Evolutionary conservation across 306 rosid genomes (phyloP), one percentile per base, ranked within the genome.

Genomic region (Sphenostylis stenocarpa): DNA sequence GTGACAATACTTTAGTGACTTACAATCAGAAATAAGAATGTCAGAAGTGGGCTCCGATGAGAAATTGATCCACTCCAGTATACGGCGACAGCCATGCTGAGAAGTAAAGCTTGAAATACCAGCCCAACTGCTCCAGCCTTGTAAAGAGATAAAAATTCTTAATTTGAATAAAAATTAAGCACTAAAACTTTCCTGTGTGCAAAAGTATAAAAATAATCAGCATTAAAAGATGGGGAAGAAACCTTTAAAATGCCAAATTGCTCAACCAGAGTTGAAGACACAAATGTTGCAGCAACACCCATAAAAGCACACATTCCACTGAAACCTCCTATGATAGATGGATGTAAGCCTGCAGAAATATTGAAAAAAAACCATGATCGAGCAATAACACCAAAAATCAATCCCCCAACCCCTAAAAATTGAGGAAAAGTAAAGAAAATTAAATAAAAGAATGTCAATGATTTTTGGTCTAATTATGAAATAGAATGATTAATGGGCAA

Each of bases 251-350:
- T 90, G 81, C 98, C 99, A 66, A 96, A 87, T 21, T 81, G 84
- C 76, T 82, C 82, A 76, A 96, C 91, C 81, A 96, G 84, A 81
- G 82, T 84, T n/a, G 98, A 87, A 55, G 99, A 90, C 45, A 96
- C 86, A 80, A 92, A 96, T 71, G 98, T 96, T 26, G 98, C 99
- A 11, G 99, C 95, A 80, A 96, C 96, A 80, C 98, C 97, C 98
- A 96, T 92, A 55, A 89, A 79, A 78, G 98, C 97, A 81, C 98
- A 96, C 44, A 92, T 79, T 79, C 98, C 97, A 48, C 91, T 96
- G 76, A 96, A 96, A 3, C 94, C 92, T 49, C 99, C 99, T 48
- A 92, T 91, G 76, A 96, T 75, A 61, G 96, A 90, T 72, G 97
- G 98, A 80, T 87, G 88, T 63, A 92, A 80, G 66, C 96, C 98